Percentiles rank a stretch among this genome's conserved stretches.
These are phyloP conservation scores for Curvularia sp. DNA, from an alignment of 2,329 filamentous ascomycete species.

Conservation along the genomic window DNA sequence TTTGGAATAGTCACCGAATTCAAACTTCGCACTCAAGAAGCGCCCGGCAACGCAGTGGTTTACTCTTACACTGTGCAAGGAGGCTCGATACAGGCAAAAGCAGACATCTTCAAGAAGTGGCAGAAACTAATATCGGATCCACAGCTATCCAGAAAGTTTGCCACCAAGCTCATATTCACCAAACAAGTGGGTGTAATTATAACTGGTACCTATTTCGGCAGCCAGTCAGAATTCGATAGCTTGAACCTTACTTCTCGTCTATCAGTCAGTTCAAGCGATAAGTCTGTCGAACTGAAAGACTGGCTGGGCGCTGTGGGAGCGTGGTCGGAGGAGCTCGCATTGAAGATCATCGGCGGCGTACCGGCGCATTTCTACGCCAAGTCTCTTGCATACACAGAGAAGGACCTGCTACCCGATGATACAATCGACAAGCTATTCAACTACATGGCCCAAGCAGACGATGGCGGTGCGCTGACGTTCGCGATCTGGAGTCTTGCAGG, in stretches of 20 bases:
- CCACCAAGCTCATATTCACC: conserved; percentile 43
- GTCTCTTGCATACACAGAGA: conserved; percentile 41
- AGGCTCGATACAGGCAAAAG: conserved; percentile 32
- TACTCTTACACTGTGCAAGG: conserved; percentile 45
- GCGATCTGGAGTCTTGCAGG: conserved; percentile 47
- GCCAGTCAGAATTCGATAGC: conserved; percentile 41
- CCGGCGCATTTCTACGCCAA: conserved; percentile 48
- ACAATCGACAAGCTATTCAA: conserved; percentile 44
- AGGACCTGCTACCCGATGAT: conserved; percentile 40
- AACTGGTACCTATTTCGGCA: conserved; percentile 46
- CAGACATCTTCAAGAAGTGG: conserved; percentile 47
- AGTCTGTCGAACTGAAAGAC: conserved; percentile 39
- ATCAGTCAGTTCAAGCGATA: conserved; percentile 24
- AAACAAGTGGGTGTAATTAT: conserved; percentile 35
- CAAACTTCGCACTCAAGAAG: conserved; percentile 47
- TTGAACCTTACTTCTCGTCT: conserved; percentile 43
- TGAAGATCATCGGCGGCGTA: conserved; percentile 40
- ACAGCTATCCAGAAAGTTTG: conserved; percentile 43
- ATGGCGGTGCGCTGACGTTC: conserved; percentile 45
- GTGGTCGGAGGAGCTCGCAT: conserved; percentile 43
- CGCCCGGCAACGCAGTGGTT: conserved; percentile 41
- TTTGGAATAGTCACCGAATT: conserved; percentile 54
- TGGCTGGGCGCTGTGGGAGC: conserved; percentile 45
- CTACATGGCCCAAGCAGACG: conserved; percentile 41
- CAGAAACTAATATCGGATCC: conserved; percentile 45